phyloP scores from a whole-genome alignment of 2,329 filamentous ascomycete species.

The Macrophomina tecta region DNA sequence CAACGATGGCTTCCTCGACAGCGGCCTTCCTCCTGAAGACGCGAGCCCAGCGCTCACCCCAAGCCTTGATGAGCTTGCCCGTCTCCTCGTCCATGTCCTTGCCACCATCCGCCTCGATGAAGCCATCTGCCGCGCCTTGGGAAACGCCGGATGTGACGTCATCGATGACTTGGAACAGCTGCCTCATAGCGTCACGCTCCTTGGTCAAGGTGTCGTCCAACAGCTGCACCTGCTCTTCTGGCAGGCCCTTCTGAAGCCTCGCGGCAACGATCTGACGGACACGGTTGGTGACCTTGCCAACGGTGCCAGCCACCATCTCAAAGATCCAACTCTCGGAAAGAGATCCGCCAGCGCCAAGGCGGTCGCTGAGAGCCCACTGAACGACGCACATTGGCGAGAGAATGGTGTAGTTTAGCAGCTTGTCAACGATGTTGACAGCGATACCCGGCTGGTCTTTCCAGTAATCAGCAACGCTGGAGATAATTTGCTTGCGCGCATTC shows the following conservation, averaged over 20 bases:
- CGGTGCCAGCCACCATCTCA: conserved; percentile 87
- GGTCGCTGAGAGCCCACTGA: conserved; percentile 83
- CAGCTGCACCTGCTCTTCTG: conserved; percentile 62
- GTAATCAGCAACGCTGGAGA: conserved; percentile 87
- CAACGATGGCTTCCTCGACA: conserved; percentile 79
- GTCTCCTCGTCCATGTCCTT: conserved; percentile 47
- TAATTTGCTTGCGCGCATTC: conserved; percentile 82
- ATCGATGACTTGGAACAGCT: conserved; percentile 81
- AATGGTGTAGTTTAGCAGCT: conserved; percentile 96
- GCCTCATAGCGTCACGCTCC: conserved; percentile 76
- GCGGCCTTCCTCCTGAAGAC: conserved; percentile 82
- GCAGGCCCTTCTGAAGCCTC: conserved; percentile 62
- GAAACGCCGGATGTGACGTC: conserved; percentile 78
- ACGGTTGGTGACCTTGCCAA: conserved; percentile 86
- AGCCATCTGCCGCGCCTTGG: conserved; percentile 72
- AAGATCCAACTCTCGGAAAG: conserved; percentile 80
- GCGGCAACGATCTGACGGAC: conserved; percentile 78
- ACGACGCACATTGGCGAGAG: conserved; percentile 84
- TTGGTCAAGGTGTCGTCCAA: conserved; percentile 70
- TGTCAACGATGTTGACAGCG: conserved; percentile 91
- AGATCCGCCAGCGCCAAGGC: conserved; percentile 66
- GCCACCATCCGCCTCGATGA: conserved; percentile 72
- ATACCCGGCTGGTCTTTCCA: conserved; percentile 93
- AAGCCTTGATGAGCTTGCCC: conserved; percentile 71
- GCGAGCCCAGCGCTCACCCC: conserved; percentile 85